A percentile compares a stretch with the other conserved stretches of the same genome.
Evolutionary conservation across 2,329 filamentous ascomycete genomes (phyloP).

Genomic region (Talaromyces piceae): DNA sequence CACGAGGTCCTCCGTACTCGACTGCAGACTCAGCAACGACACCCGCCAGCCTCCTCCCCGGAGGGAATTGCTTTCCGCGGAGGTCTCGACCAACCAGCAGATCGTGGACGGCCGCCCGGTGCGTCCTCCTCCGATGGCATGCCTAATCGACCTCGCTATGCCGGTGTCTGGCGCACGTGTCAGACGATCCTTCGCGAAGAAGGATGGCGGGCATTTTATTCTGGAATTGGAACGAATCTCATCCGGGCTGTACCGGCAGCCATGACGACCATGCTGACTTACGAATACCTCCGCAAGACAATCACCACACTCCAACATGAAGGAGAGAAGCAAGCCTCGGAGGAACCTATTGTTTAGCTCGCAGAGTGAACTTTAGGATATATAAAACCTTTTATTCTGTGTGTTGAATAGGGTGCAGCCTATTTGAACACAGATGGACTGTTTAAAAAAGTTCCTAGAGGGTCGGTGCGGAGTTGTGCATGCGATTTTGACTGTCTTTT

Average conservation of each 20-base stretch:
- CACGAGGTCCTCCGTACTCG: slow-evolving; percentile 93
- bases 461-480: not conserved
- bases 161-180: slow-evolving; percentile 72
- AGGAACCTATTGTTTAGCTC: slow-evolving; percentile 10
- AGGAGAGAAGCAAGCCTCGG: slow-evolving; percentile 26
- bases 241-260: slow-evolving; percentile 91
- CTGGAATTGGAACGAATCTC: slow-evolving; percentile 95
- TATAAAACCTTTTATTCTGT: not conserved
- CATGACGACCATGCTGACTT: slow-evolving; percentile 95
- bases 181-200: slow-evolving; percentile 81
- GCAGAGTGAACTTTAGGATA: not conserved
- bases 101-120: slow-evolving; percentile 38
- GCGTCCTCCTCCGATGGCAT: slow-evolving; percentile 50
- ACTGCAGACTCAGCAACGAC: slow-evolving; percentile 84
- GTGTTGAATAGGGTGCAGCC: not conserved
- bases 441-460: too few species aligned
- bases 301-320: slow-evolving; percentile 49
- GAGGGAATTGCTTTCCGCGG: slow-evolving; percentile 46
- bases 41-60: slow-evolving; percentile 39
- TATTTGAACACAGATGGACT: not conserved
- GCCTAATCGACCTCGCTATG: slow-evolving; percentile 55
- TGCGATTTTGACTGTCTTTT: not conserved
- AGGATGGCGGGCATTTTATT: slow-evolving; percentile 94
- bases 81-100: slow-evolving; percentile 30
- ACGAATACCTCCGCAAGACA: slow-evolving; percentile 64